Evolutionary conservation across 1,139 yeast genomes (phyloP).

Genomic region (Diutina mesorugosa): DNA sequence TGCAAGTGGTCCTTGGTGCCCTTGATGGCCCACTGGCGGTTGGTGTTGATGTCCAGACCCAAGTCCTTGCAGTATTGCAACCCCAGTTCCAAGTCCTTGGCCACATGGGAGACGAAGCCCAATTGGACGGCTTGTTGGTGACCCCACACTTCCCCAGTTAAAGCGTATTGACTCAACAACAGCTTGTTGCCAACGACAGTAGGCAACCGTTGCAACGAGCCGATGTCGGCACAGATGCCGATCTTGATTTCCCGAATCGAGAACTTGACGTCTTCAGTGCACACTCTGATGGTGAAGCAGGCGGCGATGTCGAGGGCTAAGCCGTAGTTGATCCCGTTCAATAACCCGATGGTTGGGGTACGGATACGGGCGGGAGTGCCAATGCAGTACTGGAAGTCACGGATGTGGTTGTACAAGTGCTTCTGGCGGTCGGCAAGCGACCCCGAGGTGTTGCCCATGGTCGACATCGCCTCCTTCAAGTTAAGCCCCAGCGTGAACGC

Average conservation of each 20-base stretch:
- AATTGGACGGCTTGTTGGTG: slow-evolving; percentile 41
- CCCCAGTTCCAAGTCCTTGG: slow-evolving; percentile 36
- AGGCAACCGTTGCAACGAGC: slow-evolving; percentile 61
- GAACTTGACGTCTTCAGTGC: slow-evolving; percentile 38
- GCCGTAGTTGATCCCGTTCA: slow-evolving; percentile 42
- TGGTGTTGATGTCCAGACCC: slow-evolving; percentile 36
- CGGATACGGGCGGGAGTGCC: slow-evolving; percentile 30
- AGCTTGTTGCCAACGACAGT: slow-evolving; percentile 41
- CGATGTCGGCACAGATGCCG: slow-evolving; percentile 75
- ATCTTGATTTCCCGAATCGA: slow-evolving; percentile 61
- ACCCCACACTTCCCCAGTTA: slow-evolving; percentile 47
- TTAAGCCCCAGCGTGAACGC: slow-evolving; percentile 63
- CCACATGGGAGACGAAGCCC: slow-evolving; percentile 42
- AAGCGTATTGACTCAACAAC: slow-evolving; percentile 46
- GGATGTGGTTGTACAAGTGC: slow-evolving; percentile 27
- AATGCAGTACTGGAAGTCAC: slow-evolving; percentile 47
- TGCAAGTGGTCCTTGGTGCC: slow-evolving; percentile 56
- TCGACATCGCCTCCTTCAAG: slow-evolving; percentile 24
- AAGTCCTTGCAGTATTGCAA: slow-evolving; percentile 34
- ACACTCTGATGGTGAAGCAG: slow-evolving; percentile 46
- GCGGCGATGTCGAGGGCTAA: slow-evolving; percentile 58
- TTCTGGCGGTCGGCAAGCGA: slow-evolving; percentile 13
- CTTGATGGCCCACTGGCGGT: slow-evolving; percentile 46
- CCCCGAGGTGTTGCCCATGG: slow-evolving; percentile 7
- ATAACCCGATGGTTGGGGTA: slow-evolving; percentile 36